Base-by-base conservation (phyloP, 2,329 filamentous ascomycete genomes). In the Fusarium armeniacum region DNA sequence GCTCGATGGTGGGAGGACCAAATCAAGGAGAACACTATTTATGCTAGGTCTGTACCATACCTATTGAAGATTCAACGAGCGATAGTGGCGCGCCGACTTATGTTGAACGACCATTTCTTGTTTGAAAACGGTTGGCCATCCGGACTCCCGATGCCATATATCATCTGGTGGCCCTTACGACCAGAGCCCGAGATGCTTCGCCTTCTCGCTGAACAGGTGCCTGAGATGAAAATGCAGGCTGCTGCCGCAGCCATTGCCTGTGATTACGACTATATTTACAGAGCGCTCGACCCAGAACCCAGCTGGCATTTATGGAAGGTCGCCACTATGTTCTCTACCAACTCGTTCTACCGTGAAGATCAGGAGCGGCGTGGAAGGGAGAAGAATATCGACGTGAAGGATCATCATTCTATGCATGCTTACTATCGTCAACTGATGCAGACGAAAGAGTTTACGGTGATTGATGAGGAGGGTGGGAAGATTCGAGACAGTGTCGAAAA, bases 81-180 rank as follows among this genome's bases (percentile, higher is more conserved):
- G 1, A 65, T 65, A 28, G 7, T 36, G 12, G 58, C 62, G 1
- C 46, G 62, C 1, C 51, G 62, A 4, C 46, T 65, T 6, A 65
- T 65, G 62, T 15, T 62, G 11, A 65, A 65, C n/a, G 62, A 65
- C 16, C 2, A 26, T 9, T 1, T 2, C n/a, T 8, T n/a, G 7
- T 57, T 57, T 6, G 38, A 62, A 13, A 15, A 57, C 0, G 22
- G 24, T 5, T 65, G 51, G 55, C 49, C 56, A 12, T 2, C 36
- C 2, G 58, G 51, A 45, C 4, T 20, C 6, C n/a, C 13, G 4
- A 62, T 26, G 51, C 62, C 62, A 6, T 49, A 52, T 4, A 33
- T 53, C 4, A 65, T 65, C 41, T 65, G 62, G 62, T 62, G 62
- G 62, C 62, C 62, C 2, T 32, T 65, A 20, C 16, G 16, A 0